phyloP scores from a whole-genome alignment of 2,329 filamentous ascomycete genomes.

The Pseudomassariella vexata region DNA sequence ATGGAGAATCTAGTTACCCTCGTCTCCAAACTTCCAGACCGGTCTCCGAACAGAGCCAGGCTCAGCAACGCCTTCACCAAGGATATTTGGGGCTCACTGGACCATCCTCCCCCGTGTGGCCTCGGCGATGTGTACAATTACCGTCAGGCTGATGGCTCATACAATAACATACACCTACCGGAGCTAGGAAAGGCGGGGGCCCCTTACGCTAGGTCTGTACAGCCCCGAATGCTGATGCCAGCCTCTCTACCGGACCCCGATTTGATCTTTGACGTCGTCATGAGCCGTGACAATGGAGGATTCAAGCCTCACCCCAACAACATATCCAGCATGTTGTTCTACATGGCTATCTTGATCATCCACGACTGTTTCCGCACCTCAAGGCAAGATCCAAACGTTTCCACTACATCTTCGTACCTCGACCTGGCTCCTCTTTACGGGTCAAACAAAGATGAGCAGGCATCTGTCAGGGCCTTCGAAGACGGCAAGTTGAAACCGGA shows the following conservation, averaged over 20 bases:
- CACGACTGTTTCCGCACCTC: slow-evolving; percentile 23
- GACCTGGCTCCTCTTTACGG: slow-evolving; percentile 69
- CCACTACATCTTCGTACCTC: slow-evolving; percentile 66
- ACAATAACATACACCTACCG: slow-evolving; percentile 51
- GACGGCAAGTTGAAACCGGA: slow-evolving; percentile 70
- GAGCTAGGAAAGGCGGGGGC: slow-evolving; percentile 59
- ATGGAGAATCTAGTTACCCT: slow-evolving; percentile 4
- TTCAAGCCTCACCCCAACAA: slow-evolving; percentile 62
- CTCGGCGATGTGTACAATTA: slow-evolving; percentile 6
- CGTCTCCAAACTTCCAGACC: slow-evolving; percentile 2
- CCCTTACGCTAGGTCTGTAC: slow-evolving; percentile 65
- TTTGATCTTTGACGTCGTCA: slow-evolving; percentile 61
- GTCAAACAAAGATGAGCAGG: slow-evolving; percentile 59
- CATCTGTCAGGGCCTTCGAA: slow-evolving; percentile 62
- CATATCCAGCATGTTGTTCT: slow-evolving; percentile 72
- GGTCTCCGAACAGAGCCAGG: slow-evolving; percentile 2
- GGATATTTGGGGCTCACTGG: slow-evolving; percentile 7
- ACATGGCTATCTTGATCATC: slow-evolving; percentile 64
- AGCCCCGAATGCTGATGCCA: slow-evolving; percentile 48
- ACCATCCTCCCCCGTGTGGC: slow-evolving; percentile 4
- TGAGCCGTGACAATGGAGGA: slow-evolving; percentile 46
- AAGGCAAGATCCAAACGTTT: slow-evolving; percentile 18
- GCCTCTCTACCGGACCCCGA: slow-evolving; percentile 59
- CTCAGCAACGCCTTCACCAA: slow-evolving; percentile 6
- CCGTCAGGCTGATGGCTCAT: slow-evolving; percentile 8